Percentiles rank a stretch among this genome's conserved stretches.
phyloP scores from a whole-genome alignment of 2,329 filamentous ascomycete species.

The Fusarium sp. region DNA sequence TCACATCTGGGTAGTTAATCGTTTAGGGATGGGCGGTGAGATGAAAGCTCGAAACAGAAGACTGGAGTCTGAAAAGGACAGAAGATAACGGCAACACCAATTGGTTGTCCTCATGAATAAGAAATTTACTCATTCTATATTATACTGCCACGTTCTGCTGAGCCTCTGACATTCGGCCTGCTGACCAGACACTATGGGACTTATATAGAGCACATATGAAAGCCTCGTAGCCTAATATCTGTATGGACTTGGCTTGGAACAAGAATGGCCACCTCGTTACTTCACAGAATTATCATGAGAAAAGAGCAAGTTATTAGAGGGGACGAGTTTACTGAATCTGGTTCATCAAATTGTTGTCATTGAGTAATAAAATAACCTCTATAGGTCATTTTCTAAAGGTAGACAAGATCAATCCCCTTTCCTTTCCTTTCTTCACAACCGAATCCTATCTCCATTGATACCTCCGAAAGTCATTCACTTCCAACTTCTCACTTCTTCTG shows the following conservation, averaged over 20 bases:
- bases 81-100: background rate
- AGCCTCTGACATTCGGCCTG: background rate
- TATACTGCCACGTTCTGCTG: background rate
- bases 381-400: background rate
- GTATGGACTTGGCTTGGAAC: background rate
- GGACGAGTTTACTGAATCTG: background rate
- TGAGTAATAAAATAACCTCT: background rate
- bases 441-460: background rate
- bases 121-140: background rate
- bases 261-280: background rate
- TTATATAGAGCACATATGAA: background rate
- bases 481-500: slow-evolving; percentile 12
- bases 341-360: background rate
- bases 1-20: slow-evolving; percentile 1
- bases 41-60: slow-evolving; percentile 6
- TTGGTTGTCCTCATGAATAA: background rate
- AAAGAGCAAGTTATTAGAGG: background rate
- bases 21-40: background rate
- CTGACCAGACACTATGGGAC: background rate
- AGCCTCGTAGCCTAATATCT: background rate
- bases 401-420: background rate
- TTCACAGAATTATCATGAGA: background rate
- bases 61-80: background rate
- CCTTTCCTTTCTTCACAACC: background rate
- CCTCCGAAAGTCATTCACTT: background rate